Percentiles rank a stretch among this genome's conserved stretches.
These are phyloP conservation scores for Sistotremastrum niveocremeum DNA, from an alignment of 768 basidiomycete species.

Conservation along the genomic window DNA sequence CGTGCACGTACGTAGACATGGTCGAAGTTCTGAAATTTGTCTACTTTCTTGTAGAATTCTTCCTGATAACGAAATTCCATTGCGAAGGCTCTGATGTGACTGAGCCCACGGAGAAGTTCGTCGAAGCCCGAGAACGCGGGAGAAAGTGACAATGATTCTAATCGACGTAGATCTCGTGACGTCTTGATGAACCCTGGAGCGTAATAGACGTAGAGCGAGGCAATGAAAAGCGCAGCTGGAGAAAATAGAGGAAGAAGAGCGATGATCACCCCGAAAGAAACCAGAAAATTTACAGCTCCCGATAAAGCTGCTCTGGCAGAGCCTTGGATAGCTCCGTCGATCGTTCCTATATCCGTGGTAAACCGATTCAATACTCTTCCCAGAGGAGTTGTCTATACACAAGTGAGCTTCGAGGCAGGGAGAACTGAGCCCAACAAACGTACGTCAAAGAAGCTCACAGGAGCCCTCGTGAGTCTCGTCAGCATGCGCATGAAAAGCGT, in stretches of 20 bases:
- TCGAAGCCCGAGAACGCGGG: slow-evolving; percentile 66
- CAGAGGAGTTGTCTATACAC: slow-evolving; percentile 34
- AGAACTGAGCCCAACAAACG: too few species aligned
- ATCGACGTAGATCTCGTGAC: slow-evolving; percentile 51
- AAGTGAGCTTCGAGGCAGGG: too few species aligned
- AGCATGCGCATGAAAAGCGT: slow-evolving; percentile 44
- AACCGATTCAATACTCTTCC: slow-evolving; percentile 74
- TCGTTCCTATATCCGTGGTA: slow-evolving; percentile 61
- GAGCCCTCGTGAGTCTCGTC: slow-evolving; percentile 42
- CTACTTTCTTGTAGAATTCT: slow-evolving; percentile 42
- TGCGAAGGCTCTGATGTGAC: slow-evolving; percentile 57
- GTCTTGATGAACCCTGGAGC: slow-evolving; percentile 47
- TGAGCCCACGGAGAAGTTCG: slow-evolving; percentile 51
- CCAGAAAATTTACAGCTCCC: slow-evolving; percentile 45
- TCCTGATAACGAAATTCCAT: slow-evolving; percentile 59
- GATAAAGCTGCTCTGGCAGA: slow-evolving; percentile 42
- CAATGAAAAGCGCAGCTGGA: slow-evolving; percentile 53
- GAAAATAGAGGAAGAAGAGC: slow-evolving; percentile 49
- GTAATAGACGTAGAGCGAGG: slow-evolving; percentile 52
- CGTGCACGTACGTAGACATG: slow-evolving; percentile 45
- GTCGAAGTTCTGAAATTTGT: slow-evolving; percentile 56
- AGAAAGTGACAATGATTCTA: slow-evolving; percentile 54
- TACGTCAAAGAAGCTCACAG: slow-evolving; percentile 56
- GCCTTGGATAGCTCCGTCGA: slow-evolving; percentile 48
- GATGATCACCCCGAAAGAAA: slow-evolving; percentile 52